Base-by-base conservation (phyloP, 2,329 filamentous ascomycete species). In the Trichoderma sp. region DNA sequence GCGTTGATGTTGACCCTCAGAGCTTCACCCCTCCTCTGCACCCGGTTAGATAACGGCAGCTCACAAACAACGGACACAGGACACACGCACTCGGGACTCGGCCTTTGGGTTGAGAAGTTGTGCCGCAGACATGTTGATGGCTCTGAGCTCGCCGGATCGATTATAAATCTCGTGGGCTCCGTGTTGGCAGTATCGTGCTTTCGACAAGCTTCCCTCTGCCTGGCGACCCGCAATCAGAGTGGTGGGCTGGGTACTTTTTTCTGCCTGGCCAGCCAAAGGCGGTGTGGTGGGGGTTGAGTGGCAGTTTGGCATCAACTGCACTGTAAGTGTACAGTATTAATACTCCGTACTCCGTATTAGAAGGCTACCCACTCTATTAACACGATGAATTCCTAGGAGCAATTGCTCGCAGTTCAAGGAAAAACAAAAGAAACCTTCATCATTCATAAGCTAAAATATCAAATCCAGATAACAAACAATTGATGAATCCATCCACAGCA, bases 71-170 rank as follows among this genome's bases (percentile, higher is more conserved):
- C 42, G 35, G 19, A 52, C 35, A 37, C 32, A 50, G 35, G 50
- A 71, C 69, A 72, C 70, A 84, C 91, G 76, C 86, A 96, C 93
- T 83, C 95, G 90, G 76, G 94, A 97, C 85, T 99, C 95, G 77
- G 95, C 95, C 86, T 99, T 99, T 70, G 95, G 95, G 82, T 99
- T 99, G 73, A 99, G 90, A 77, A 99, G 90, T 84, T 98, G 94
- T 78, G 95, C 94, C 75, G 95, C 95, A 83, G 94, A 98, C 95
- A 98, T 98, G 63, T 70, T 79, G 74, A 69, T 64, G 6, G 32
- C n/a, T 57, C 29, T 57, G 50, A 52, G 52, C 57, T 69, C 53
- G 58, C 39, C 53, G 22, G 56, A n/a, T 58, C 60, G 52, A 50
- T 39, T 48, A 52, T 29, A 34, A 64, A 63, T 67, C 32, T 56